phyloP scores from a whole-genome alignment of 2,329 filamentous ascomycete genomes.

The Didymella exigua region DNA sequence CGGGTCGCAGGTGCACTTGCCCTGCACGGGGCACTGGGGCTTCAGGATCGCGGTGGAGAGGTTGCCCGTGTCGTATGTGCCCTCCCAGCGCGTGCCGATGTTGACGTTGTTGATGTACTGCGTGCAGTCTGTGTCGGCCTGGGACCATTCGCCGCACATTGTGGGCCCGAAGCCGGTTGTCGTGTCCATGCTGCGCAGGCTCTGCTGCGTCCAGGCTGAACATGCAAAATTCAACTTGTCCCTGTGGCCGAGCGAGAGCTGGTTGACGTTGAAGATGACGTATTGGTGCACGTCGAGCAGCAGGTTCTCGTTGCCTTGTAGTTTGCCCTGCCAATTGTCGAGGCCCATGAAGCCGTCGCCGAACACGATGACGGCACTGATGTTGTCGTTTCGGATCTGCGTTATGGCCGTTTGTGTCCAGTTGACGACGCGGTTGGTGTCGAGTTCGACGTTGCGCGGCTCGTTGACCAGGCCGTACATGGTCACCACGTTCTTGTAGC shows the following conservation, averaged over 20 bases:
- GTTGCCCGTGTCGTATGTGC: slow-evolving; percentile 76
- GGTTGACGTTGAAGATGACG: slow-evolving; percentile 92
- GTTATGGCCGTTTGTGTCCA: slow-evolving; percentile 81
- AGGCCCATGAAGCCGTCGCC: slow-evolving; percentile 95
- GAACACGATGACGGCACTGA: slow-evolving; percentile 76
- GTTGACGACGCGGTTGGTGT: slow-evolving; percentile 68
- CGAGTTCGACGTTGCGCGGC: slow-evolving; percentile 77
- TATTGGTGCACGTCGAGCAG: slow-evolving; percentile 98
- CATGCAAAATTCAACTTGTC: slow-evolving; percentile 89
- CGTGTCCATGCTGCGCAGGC: slow-evolving; percentile 72
- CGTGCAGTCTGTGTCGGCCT: slow-evolving; percentile 96
- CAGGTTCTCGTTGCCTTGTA: slow-evolving; percentile 72
- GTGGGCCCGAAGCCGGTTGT: slow-evolving; percentile 87
- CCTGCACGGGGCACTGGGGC: slow-evolving; percentile 72
- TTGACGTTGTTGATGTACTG: slow-evolving; percentile 86
- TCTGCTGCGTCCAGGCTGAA: slow-evolving; percentile 82
- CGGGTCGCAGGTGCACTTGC: slow-evolving; percentile 71
- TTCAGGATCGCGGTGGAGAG: slow-evolving; percentile 65
- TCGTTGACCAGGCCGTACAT: slow-evolving; percentile 97
- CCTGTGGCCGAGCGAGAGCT: slow-evolving; percentile 80
- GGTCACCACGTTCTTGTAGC: slow-evolving; percentile 88
- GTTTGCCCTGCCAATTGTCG: slow-evolving; percentile 84
- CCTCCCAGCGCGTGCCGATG: slow-evolving; percentile 88
- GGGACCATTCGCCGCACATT: slow-evolving; percentile 94
- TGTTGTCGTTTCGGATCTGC: slow-evolving; percentile 76